Evolutionary conservation across 2,329 filamentous ascomycete genomes (phyloP).

Genomic region (Ophiostoma tasmaniense): DNA sequence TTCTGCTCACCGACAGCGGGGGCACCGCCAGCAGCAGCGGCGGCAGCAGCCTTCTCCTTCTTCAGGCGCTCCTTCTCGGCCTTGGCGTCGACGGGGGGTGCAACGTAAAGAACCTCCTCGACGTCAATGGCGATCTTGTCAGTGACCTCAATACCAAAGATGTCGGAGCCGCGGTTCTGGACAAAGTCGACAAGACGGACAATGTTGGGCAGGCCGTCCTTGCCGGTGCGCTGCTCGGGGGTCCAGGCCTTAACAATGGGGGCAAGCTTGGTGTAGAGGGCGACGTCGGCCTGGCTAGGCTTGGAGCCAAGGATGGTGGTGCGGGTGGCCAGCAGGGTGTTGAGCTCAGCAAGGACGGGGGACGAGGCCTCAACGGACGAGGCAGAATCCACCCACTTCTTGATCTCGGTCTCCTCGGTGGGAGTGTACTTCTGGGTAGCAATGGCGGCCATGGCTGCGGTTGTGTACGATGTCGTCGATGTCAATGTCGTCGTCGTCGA

Average conservation of each 20-base stretch:
- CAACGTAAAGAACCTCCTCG: constrained; percentile 75
- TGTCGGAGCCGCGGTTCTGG: constrained; percentile 67
- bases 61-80: constrained; percentile 94
- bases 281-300: constrained; percentile 78
- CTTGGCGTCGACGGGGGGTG: constrained; percentile 82
- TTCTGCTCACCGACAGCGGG: constrained; percentile 37
- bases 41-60: constrained; percentile 83
- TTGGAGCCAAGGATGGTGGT: constrained; percentile 86
- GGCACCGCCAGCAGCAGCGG: constrained; percentile 42
- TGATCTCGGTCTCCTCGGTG: constrained; percentile 76
- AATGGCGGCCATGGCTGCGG: constrained; percentile 49
- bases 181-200: constrained; percentile 90
- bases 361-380: constrained; percentile 52
- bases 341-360: constrained; percentile 64
- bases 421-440: constrained; percentile 61
- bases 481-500: constrained; percentile 18
- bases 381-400: constrained; percentile 77
- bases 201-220: constrained; percentile 82
- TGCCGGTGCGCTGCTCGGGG: constrained; percentile 77
- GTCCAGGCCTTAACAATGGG: constrained; percentile 72
- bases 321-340: constrained; percentile 77
- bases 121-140: constrained; percentile 74
- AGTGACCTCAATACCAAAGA: constrained; percentile 61
- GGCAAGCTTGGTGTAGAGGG: constrained; percentile 70
- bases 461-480: constrained; percentile 26